These are phyloP conservation scores for Andrographis paniculata DNA, from an alignment of 305 asterid genomes.

Conservation along the genomic window DNA sequence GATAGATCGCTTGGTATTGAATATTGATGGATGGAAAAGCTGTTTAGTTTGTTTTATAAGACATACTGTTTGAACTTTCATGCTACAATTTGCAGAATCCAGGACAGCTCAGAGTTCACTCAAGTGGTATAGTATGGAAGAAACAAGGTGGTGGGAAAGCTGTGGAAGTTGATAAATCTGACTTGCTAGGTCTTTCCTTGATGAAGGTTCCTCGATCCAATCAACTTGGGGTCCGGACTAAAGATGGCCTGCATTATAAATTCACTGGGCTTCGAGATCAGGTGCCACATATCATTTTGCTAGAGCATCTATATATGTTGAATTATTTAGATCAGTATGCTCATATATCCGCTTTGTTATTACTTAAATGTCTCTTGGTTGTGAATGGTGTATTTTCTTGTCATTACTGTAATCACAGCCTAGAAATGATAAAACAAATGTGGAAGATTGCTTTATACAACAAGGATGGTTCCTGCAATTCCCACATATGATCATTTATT, in stretches of 20 bases:
- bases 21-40: not conserved
- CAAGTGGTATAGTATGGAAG: slow-evolving; percentile 88
- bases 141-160: slow-evolving; percentile 95
- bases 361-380: no score
- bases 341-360: not conserved
- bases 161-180: slow-evolving; percentile 85
- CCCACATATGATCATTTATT: not conserved
- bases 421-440: no score
- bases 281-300: slow-evolving; percentile 29
- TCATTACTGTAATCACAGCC: no score
- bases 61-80: slow-evolving; percentile 9
- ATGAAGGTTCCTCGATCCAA: slow-evolving; percentile 91
- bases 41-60: slow-evolving; percentile 1
- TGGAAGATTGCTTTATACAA: not conserved
- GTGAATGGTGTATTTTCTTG: no score
- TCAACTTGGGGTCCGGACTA: slow-evolving; percentile 86
- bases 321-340: slow-evolving; percentile 9
- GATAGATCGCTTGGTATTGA: slow-evolving; percentile 3
- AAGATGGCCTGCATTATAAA: slow-evolving; percentile 82
- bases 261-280: slow-evolving; percentile 93
- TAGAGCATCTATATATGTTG: not conserved
- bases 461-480: no score
- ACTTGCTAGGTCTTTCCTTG: slow-evolving; percentile 72
- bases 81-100: slow-evolving; percentile 51
- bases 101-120: slow-evolving; percentile 80